These are phyloP conservation scores for Agrocybe pediades DNA, from an alignment of 768 basidiomycete genomes.

Conservation along the genomic window DNA sequence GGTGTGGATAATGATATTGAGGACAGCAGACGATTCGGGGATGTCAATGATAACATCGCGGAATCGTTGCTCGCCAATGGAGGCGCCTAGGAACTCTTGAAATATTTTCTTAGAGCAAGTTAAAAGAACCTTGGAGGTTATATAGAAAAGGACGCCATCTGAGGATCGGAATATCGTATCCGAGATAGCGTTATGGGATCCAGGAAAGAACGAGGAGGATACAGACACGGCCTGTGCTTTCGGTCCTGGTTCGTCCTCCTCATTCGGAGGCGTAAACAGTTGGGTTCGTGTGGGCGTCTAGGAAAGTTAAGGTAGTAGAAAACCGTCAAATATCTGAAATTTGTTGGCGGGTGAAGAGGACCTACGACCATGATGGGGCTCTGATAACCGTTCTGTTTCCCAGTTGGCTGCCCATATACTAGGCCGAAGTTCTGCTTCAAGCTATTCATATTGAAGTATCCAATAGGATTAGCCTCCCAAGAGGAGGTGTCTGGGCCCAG, in stretches of 20 bases:
- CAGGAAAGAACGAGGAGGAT: slow-evolving; percentile 28
- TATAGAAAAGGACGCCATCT: slow-evolving; percentile 30
- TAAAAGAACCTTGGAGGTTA: slow-evolving; percentile 18
- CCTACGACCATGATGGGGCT: background rate
- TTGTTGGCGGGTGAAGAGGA: background rate
- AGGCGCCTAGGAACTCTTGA: slow-evolving; percentile 12
- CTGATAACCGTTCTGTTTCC: background rate
- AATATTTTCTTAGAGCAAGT: slow-evolving; percentile 17
- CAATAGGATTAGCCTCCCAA: background rate
- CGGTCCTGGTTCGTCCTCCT: background rate
- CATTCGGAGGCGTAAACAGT: slow-evolving; percentile 6
- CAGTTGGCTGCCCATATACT: background rate
- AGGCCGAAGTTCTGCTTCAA: background rate
- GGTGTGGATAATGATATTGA: slow-evolving; percentile 25
- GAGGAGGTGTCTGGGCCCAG: background rate
- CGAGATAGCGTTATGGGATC: slow-evolving; percentile 19
- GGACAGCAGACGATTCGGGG: slow-evolving; percentile 19
- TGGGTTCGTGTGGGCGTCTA: background rate
- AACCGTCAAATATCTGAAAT: background rate
- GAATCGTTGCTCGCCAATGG: slow-evolving; percentile 10
- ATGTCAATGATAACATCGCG: slow-evolving; percentile 19
- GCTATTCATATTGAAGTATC: background rate
- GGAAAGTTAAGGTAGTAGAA: background rate
- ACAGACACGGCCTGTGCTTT: slow-evolving; percentile 17
- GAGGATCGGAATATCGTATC: slow-evolving; percentile 27